Evolutionary conservation across 2,329 filamentous ascomycete genomes (phyloP).

Genomic region (Fusarium sp.): DNA sequence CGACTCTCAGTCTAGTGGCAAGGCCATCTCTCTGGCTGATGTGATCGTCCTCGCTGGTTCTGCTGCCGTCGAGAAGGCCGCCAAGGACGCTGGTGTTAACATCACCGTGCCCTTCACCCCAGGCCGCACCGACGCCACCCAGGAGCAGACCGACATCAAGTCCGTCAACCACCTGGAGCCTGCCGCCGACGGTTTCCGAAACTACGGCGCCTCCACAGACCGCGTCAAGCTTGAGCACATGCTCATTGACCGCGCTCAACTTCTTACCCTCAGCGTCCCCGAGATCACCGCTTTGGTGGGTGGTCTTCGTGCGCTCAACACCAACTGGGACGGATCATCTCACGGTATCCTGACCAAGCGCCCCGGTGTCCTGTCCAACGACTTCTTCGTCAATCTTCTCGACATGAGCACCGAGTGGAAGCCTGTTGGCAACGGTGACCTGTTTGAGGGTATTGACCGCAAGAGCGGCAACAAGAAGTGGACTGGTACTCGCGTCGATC

Average conservation of each 20-base stretch:
- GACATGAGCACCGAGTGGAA: conserved; percentile 75
- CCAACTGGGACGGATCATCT: conserved; percentile 77
- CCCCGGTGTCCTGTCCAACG: conserved; percentile 78
- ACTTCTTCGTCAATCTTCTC: conserved; percentile 85
- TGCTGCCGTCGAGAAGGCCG: conserved; percentile 80
- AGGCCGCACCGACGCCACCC: conserved; percentile 77
- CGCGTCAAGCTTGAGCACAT: conserved; percentile 75
- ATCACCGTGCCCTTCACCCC: conserved; percentile 77
- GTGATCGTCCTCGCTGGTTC: conserved; percentile 80
- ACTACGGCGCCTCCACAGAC: conserved; percentile 73
- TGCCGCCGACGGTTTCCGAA: conserved; percentile 79
- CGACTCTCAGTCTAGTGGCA: conserved; percentile 59
- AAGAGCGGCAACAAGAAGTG: conserved; percentile 76
- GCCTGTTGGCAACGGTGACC: conserved; percentile 59
- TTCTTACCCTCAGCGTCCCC: conserved; percentile 76
- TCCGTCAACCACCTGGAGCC: conserved; percentile 77
- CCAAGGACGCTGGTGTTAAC: conserved; percentile 60
- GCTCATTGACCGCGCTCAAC: conserved; percentile 77
- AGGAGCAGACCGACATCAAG: conserved; percentile 77
- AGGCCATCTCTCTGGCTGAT: conserved; percentile 81
- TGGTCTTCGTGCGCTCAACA: conserved; percentile 75
- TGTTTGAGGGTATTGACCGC: conserved; percentile 74
- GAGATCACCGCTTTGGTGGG: conserved; percentile 78
- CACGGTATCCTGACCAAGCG: conserved; percentile 76
- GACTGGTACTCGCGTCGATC: conserved; percentile 75